Evolutionary conservation across 768 basidiomycete species (phyloP).

Genomic region (Albatrellus ellisii): DNA sequence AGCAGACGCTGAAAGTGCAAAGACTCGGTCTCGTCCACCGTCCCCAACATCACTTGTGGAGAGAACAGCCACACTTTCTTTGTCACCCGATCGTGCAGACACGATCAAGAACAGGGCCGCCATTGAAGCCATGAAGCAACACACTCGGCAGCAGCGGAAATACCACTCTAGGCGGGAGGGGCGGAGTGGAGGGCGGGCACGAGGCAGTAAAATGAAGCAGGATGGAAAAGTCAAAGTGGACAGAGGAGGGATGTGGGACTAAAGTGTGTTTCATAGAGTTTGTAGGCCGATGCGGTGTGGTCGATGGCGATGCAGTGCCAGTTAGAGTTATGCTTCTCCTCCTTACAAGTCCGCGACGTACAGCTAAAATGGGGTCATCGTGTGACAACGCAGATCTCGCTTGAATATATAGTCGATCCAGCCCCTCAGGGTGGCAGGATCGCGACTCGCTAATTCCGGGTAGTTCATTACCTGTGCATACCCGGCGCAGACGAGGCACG

Average conservation of each 20-base stretch:
- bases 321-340: too few relatives aligned
- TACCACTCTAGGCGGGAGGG: conserved; percentile 65
- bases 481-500: too few relatives aligned
- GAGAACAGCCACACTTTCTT: neutral
- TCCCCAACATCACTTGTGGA: neutral
- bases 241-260: conserved; percentile 44
- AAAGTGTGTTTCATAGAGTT: too few relatives aligned
- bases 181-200: conserved; percentile 47
- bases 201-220: conserved; percentile 80
- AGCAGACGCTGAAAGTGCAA: too few relatives aligned
- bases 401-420: too few relatives aligned
- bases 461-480: too few relatives aligned
- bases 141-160: conserved; percentile 53
- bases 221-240: conserved; percentile 55
- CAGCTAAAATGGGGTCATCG: too few relatives aligned
- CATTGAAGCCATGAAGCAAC: conserved; percentile 43
- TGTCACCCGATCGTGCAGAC: conserved; percentile 4
- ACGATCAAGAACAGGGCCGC: conserved; percentile 45
- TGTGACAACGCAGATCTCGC: too few relatives aligned
- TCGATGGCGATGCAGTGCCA: neutral
- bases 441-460: too few relatives aligned
- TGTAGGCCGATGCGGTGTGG: neutral
- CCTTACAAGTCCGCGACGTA: too few relatives aligned
- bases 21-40: neutral
- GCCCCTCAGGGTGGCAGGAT: too few relatives aligned